phyloP scores from a whole-genome alignment of 176 grass and related monocot species.

The Saccharum spontaneum region DNA sequence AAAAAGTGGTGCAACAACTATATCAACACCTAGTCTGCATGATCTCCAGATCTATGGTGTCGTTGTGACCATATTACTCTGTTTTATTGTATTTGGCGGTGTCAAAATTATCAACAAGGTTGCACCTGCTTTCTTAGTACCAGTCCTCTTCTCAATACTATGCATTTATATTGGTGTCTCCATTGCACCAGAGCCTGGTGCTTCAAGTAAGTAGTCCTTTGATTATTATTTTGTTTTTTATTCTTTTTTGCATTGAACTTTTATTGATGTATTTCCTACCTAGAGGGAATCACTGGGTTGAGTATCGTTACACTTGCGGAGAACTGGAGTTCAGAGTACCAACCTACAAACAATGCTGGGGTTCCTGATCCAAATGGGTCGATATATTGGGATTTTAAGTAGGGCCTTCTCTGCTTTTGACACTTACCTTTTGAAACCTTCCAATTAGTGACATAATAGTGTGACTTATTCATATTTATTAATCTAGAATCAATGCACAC shows the following conservation, averaged over 20 bases:
- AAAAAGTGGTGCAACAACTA: conserved; percentile 41
- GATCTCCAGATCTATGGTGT: conserved; percentile 91
- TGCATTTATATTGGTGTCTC: conserved; percentile 87
- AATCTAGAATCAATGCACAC: not conserved
- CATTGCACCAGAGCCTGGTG: conserved; percentile 55
- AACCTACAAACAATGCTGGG: conserved; percentile 84
- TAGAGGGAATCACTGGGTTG: conserved; percentile 84
- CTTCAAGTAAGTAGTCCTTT: conserved; percentile 57
- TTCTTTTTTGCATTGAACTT: not conserved
- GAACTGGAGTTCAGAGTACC: conserved; percentile 84
- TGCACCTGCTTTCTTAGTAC: conserved; percentile 79
- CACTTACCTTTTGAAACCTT: not conserved
- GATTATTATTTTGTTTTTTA: not conserved
- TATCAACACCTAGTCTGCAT: conserved; percentile 87
- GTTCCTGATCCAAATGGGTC: conserved; percentile 78
- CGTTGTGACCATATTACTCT: conserved; percentile 79
- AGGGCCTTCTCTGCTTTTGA: conserved; percentile 14
- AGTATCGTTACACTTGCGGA: conserved; percentile 62
- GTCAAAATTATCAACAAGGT: conserved; percentile 98
- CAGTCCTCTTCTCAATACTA: conserved; percentile 86
- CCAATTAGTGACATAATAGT: not conserved
- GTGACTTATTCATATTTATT: not conserved
- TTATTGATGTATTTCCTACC: not conserved
- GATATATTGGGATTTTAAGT: conserved; percentile 97
- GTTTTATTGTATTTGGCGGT: conserved; percentile 96